A percentile compares a stretch with the other conserved stretches of the same genome.
Conservation (phyloP, 2,329 filamentous ascomycete species). For the Calonectria ilicicola region DNA sequence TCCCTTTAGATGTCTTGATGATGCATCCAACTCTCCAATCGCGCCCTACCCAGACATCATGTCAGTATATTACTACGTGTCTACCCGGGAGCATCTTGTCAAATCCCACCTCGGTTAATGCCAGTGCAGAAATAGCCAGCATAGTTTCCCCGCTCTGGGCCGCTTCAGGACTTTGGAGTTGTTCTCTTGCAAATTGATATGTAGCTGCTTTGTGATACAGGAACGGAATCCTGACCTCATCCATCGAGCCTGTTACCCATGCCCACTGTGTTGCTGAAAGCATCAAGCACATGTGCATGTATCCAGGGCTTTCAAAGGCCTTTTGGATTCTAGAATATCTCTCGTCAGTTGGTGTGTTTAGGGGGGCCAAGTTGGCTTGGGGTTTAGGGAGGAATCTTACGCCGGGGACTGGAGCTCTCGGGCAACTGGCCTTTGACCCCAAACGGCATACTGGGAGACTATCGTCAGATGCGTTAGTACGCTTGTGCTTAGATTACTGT, state of each 20-base stretch:
- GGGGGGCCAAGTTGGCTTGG: neutral
- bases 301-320: conserved; percentile 57
- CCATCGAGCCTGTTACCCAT: conserved; percentile 59
- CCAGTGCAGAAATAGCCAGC: conserved; percentile 57
- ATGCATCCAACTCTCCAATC: conserved; percentile 56
- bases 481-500: neutral
- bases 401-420: conserved; percentile 47
- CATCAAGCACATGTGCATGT: conserved; percentile 59
- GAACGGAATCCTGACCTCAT: conserved; percentile 58
- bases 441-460: conserved; percentile 57
- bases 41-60: conserved; percentile 48
- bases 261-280: conserved; percentile 60
- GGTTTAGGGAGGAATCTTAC: conserved; percentile 35
- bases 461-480: conserved; percentile 26
- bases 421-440: conserved; percentile 54
- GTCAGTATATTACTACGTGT: conserved; percentile 21
- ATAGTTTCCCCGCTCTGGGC: conserved; percentile 56
- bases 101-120: conserved; percentile 55
- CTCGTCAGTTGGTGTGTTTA: conserved; percentile 28
- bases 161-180: conserved; percentile 52
- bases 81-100: conserved; percentile 5
- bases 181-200: conserved; percentile 59
- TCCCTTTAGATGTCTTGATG: conserved; percentile 56
- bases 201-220: conserved; percentile 60
- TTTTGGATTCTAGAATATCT: conserved; percentile 51